phyloP scores from a whole-genome alignment of 73 alveolate species.

The Tetrahymena borealis region DNA sequence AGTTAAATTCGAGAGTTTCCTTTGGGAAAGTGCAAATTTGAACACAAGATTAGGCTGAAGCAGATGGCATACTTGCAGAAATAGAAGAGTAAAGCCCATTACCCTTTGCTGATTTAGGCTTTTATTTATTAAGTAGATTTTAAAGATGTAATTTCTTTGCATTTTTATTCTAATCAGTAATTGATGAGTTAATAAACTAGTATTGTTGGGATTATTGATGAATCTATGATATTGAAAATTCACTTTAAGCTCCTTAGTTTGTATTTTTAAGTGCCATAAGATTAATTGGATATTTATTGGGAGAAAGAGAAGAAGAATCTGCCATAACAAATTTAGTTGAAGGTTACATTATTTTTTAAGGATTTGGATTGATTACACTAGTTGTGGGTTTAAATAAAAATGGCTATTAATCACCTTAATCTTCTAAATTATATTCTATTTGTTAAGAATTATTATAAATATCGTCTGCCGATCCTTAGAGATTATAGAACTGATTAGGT shows the following conservation, averaged over 20 bases:
- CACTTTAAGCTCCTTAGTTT: background rate
- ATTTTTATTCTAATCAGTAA: background rate
- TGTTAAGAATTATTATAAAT: no score
- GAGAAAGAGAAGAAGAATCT: background rate
- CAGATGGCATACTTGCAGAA: background rate
- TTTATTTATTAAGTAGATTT: background rate
- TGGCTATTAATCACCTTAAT: no score
- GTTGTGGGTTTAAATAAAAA: no score
- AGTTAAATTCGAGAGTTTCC: background rate
- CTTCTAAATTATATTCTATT: no score
- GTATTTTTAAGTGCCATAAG: background rate
- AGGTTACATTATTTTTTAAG: background rate
- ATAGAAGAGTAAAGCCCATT: background rate
- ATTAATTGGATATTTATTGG: background rate
- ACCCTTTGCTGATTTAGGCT: background rate
- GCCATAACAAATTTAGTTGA: background rate
- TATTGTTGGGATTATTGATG: background rate
- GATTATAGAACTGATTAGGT: background rate
- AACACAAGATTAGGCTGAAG: background rate
- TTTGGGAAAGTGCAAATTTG: background rate
- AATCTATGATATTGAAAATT: background rate
- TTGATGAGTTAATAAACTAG: background rate
- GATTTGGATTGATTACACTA: no score
- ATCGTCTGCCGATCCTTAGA: no score
- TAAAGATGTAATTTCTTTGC: background rate